Base-by-base conservation (phyloP, 2,329 filamentous ascomycete genomes). In the Colletotrichum eleusines region DNA sequence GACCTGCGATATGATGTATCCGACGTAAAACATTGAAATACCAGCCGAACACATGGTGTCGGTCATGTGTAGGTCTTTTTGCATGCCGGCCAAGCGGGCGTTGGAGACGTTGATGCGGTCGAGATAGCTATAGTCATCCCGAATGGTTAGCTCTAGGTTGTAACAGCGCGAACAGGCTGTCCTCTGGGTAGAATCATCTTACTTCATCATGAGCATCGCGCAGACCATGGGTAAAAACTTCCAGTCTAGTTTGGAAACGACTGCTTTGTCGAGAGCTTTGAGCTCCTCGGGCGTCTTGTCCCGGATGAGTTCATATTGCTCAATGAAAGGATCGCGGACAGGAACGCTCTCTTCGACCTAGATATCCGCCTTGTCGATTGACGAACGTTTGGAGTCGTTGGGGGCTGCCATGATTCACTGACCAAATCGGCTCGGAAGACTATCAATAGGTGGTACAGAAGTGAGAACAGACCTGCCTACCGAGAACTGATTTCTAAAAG, bases 71-170 rank as follows among this genome's bases (percentile, higher is more conserved):
- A 84, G 74, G 70, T 82, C 80, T 7, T 76, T 68, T 55, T 81
- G 77, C 69, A 83, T 78, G 3, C 80, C 79, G 7, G 79, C 80
- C 14, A 83, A 77, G 44, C 79, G 77, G 12, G 81, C 81, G 71
- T 82, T 82, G 53, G 84, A 84, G 35, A 87, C 84, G 72, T 87
- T 87, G 40, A 84, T 85, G 61, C 84, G 80, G 70, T 86, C 84
- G 23, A 87, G 80, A 74, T 86, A 87, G 74, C 84, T 86, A 31
- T 9, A 55, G 79, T 33, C 23, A 31, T 54, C 23, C 31, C 51
- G 11, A 54, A 7, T 14, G 5, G 31, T 35, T n/a, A 28, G 35
- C 3, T n/a, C 11, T 26, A 16, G 54, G 8, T 5, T 28, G 12
- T 5, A 26, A 35, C 4, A 12, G 40, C 18, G 44, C 9, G 3